Evolutionary conservation across 139 green algal genomes (phyloP).

Genomic region (Micractinium conductrix): DNA sequence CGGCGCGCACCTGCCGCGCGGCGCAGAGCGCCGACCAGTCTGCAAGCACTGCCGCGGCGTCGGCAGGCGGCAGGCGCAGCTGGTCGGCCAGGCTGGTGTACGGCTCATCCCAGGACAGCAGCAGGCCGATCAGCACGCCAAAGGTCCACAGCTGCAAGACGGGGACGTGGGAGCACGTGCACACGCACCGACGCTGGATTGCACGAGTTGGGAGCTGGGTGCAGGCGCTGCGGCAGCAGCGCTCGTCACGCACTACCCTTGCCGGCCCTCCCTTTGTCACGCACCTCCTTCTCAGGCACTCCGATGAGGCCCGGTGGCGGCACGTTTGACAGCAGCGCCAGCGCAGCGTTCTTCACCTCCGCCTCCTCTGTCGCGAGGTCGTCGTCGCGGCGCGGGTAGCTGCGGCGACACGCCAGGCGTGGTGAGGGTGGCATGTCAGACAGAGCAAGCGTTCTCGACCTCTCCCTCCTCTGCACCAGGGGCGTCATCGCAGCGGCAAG

Average conservation of each 20-base stretch:
- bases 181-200: background rate
- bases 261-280: background rate
- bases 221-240: background rate
- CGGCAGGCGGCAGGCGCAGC: background rate
- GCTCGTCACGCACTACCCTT: background rate
- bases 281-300: background rate
- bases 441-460: no score
- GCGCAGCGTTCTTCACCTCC: background rate
- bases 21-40: background rate
- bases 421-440: no score
- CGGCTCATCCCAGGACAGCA: background rate
- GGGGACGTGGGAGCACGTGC: no score
- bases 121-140: slow-evolving; percentile 13
- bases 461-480: no score
- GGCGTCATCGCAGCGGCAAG: no score
- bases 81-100: background rate
- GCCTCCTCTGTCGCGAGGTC: background rate
- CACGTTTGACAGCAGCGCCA: background rate
- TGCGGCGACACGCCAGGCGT: background rate
- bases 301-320: no score
- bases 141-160: slow-evolving; percentile 11
- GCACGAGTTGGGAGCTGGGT: background rate
- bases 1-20: background rate
- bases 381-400: background rate
- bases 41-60: background rate